Conservation (phyloP, 2,329 filamentous ascomycete genomes). For the Grosmannia huntii region DNA sequence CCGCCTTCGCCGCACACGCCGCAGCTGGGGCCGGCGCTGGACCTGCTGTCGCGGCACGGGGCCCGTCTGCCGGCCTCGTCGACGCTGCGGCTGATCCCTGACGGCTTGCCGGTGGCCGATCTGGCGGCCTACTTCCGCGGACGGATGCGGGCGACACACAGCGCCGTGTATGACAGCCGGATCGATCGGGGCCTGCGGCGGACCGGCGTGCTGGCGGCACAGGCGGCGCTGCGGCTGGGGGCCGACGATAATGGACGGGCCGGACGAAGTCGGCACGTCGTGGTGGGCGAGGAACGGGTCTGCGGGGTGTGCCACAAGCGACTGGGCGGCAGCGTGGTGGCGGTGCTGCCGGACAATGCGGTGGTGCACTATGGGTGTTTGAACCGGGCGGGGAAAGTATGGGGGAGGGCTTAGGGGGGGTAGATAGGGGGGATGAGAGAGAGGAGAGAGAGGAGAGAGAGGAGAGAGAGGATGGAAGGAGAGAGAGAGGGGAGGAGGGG, state of each 20-base stretch:
- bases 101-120: conserved; percentile 61
- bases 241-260: conserved; percentile 35
- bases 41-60: conserved; percentile 83
- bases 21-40: conserved; percentile 67
- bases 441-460: not conserved
- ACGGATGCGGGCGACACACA: conserved; percentile 76
- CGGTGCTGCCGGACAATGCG: conserved; percentile 71
- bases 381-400: conserved; percentile 25
- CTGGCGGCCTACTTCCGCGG: conserved; percentile 87
- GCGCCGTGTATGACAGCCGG: conserved; percentile 64
- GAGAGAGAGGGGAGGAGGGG: too few species aligned
- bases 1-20: conserved; percentile 61
- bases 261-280: conserved; percentile 52
- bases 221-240: conserved; percentile 62
- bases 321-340: conserved; percentile 81
- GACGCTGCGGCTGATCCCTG: conserved; percentile 75
- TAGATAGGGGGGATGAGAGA: too few species aligned
- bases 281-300: conserved; percentile 75
- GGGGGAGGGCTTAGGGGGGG: conserved; percentile 15
- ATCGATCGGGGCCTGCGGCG: conserved; percentile 66
- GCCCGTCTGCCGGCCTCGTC: conserved; percentile 79
- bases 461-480: not conserved
- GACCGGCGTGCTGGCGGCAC: conserved; percentile 65
- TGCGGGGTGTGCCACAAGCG: conserved; percentile 91
- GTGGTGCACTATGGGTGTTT: conserved; percentile 77